These are phyloP conservation scores for Heterobasidion occidentale DNA, from an alignment of 1,284 basidiomycete species.

Conservation along the genomic window DNA sequence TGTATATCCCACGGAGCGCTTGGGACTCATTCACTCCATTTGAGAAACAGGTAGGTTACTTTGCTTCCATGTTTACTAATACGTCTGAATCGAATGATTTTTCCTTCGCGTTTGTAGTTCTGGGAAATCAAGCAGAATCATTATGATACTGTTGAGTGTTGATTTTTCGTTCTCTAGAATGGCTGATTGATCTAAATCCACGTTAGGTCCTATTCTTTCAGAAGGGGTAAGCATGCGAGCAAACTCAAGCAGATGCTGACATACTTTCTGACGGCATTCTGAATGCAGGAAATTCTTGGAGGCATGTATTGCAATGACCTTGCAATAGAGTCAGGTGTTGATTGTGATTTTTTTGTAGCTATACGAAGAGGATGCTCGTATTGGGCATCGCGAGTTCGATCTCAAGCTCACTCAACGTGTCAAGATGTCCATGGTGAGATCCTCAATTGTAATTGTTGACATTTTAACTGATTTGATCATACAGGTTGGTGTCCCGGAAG, in stretches of 20 bases:
- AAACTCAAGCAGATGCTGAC: constrained; percentile 7
- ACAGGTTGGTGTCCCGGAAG: constrained; percentile 93
- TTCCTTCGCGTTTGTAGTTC: constrained; percentile 42
- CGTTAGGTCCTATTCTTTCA: constrained; percentile 89
- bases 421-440: constrained; percentile 94
- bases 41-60: constrained; percentile 70
- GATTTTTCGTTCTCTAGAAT: constrained; percentile 4
- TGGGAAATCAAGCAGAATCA: constrained; percentile 98
- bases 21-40: constrained; percentile 93
- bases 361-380: constrained; percentile 92
- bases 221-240: constrained; percentile 64
- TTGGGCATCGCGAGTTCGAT: constrained; percentile 90
- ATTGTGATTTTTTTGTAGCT: constrained; percentile 40
- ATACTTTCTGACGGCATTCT: background rate
- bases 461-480: background rate
- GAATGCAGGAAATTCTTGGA: constrained; percentile 57
- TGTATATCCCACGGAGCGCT: constrained; percentile 73
- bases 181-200: constrained; percentile 3
- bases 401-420: constrained; percentile 86
- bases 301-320: constrained; percentile 24
- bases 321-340: background rate
- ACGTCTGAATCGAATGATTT: background rate
- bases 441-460: background rate
- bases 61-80: background rate
- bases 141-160: constrained; percentile 66